Evolutionary conservation across 495 filamentous ascomycete genomes (phyloP), one percentile per base, ranked within the genome.

Genomic region (Annulohypoxylon stygium): DNA sequence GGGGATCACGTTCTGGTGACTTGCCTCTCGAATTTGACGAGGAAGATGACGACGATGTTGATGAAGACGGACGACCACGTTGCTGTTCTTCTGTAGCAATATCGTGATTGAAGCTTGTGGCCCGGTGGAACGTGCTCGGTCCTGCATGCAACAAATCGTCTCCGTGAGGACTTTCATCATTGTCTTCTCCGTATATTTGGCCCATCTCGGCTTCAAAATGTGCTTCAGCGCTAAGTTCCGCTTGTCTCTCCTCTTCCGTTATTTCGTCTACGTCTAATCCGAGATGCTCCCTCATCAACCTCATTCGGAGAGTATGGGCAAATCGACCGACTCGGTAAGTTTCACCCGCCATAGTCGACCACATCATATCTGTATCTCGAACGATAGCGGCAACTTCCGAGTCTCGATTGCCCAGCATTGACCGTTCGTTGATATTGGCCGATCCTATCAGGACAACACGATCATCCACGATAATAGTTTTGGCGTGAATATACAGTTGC

Each of bases 401-500:
- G 80, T 99, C 96, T 70, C 97, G 86, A 16, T 88, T 89, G 39
- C 96, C 96, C 20, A 97, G 78, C 94, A 99, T 95, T 11, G 95
- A 98, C 33, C 96, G 92, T 78, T 99, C 96, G 76, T 99, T 99
- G 84, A 99, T 99, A 78, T 99, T 99, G 30, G 96, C 97, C 43
- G 95, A 98, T 16, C 96, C 96, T 75, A 99, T 99, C 63, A 99
- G 91, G 23, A 91, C 95, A 72, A 94, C 89, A 36, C 95, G 88
- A 76, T 99, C 96, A 80, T 99, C 96, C 3, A 97, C 96, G 65
- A 99, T 87, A 88, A 98, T 98, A 73, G 91, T 94, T 77, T 99
- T 99, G 51, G 96, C 96, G 73, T 99, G 96, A 53, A 99, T 98
- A 74, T 99, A 99, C 2, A 99, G 87, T 81, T 98, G 96, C 78